Conservation (phyloP, 345 rosid genomes). For the Cardamine resedifolia region DNA sequence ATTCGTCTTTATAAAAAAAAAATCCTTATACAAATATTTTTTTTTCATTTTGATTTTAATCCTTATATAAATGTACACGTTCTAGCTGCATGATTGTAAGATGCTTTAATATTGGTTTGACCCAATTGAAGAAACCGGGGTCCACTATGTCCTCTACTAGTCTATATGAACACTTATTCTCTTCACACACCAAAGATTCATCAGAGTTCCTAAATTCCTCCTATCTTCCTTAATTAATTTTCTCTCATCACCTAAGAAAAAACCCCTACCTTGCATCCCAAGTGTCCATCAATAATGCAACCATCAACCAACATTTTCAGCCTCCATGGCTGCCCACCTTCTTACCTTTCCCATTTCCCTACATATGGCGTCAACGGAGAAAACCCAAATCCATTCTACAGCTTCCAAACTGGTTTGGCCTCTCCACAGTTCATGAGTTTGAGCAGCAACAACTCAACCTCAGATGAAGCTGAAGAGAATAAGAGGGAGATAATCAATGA, state of each 20-base stretch:
- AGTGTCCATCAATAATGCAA: constrained; percentile 12
- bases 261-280: neutral
- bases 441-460: constrained; percentile 76
- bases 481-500: constrained; percentile 59
- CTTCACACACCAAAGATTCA: constrained; percentile 33
- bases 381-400: constrained; percentile 38
- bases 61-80: neutral
- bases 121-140: constrained; percentile 45
- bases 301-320: constrained; percentile 53
- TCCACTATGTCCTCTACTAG: constrained; percentile 42
- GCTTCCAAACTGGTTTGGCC: constrained; percentile 27
- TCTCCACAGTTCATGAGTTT: constrained; percentile 47
- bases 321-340: constrained; percentile 44
- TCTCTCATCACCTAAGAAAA: neutral
- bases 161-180: constrained; percentile 48
- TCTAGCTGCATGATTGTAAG: constrained; percentile 17
- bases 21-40: neutral
- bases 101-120: constrained; percentile 21
- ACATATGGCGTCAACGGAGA: constrained; percentile 29
- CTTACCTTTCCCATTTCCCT: constrained; percentile 43
- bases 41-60: neutral
- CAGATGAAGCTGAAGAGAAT: constrained; percentile 77
- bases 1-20: too few species aligned
- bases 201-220: neutral
- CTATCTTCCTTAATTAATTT: neutral